phyloP scores from a whole-genome alignment of 2,329 filamentous ascomycete species.

The Epicoccum nigrum region DNA sequence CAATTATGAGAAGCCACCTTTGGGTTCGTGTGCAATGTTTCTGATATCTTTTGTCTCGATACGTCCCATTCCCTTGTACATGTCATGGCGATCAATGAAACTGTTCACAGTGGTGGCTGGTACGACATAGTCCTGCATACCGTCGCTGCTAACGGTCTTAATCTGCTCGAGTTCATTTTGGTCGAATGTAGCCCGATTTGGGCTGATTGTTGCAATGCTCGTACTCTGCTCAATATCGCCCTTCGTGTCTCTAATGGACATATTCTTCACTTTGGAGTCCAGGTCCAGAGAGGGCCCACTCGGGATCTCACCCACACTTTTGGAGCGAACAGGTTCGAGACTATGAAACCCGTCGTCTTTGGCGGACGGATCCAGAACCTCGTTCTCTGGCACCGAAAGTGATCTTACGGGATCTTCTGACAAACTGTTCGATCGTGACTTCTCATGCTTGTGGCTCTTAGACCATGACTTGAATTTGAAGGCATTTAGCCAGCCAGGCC shows the following conservation, averaged over 20 bases:
- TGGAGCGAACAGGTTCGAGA: constrained; percentile 40
- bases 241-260: constrained; percentile 20
- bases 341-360: constrained; percentile 22
- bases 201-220: constrained; percentile 11
- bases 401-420: constrained; percentile 34
- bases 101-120: constrained; percentile 44
- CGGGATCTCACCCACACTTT: constrained; percentile 42
- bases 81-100: constrained; percentile 52
- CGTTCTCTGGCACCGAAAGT: constrained; percentile 28
- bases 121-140: constrained; percentile 27
- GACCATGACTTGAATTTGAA: constrained; percentile 40
- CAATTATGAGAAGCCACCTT: constrained; percentile 11
- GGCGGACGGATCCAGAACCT: constrained; percentile 14
- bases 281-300: constrained; percentile 32
- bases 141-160: constrained; percentile 33
- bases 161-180: constrained; percentile 37
- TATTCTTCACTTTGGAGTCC: constrained; percentile 30
- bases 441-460: constrained; percentile 30
- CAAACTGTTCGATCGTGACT: constrained; percentile 31
- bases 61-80: constrained; percentile 46
- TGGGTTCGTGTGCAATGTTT: constrained; percentile 33
- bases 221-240: constrained; percentile 19
- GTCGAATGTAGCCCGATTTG: constrained; percentile 19
- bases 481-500: constrained; percentile 37
- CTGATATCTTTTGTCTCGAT: constrained; percentile 50